Evolutionary conservation across 2,329 filamentous ascomycete species (phyloP), one percentile per base, ranked within the genome.

Genomic region (Sphaerulina vaccinii): DNA sequence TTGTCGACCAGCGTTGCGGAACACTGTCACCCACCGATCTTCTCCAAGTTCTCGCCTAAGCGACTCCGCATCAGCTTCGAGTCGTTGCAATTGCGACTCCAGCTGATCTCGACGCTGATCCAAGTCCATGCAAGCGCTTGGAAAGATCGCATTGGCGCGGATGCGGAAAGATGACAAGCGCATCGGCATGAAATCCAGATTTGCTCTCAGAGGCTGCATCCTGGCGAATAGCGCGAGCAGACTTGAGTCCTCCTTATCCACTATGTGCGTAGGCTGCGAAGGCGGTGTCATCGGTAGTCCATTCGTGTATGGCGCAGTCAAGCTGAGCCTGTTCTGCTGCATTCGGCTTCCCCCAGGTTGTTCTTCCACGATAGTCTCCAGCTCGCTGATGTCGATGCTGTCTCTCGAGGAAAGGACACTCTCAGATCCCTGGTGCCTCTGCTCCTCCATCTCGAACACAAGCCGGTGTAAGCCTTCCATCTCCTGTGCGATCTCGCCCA

Each of bases 371-470:
- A 97, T 96, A 0, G 88, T 96, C 65, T 95, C 89, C 22, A 97
- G 77, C 62, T 96, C 90, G 52, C 87, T 88, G 59, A 96, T 87
- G 67, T 97, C 92, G 43, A 85, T 75, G 32, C 76, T 77, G 51
- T 76, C 75, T 45, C 61, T 68, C 0, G 65, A 65, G 40, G 74
- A 68, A 78, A 79, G 68, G 6, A 81, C 79, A 36, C 86, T 84
- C 15, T 83, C 83, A n/a, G 82, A 82, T 39, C 85, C 87, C 69
- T 86, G 86, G 70, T 97, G 92, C 41, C 93, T 81, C 59, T 90
- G 87, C 73, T 97, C 93, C 70, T 99, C 93, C 90, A 97, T 96
- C 71, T 97, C 91, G 65, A 97, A 97, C 23, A 97, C 88, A 41
- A 96, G 75, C 33, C 87, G 80, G 64, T 82, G 83, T 13, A 95